These are phyloP conservation scores for Ceratocystis papillata DNA, from an alignment of 2,329 filamentous ascomycete species.

Conservation along the genomic window DNA sequence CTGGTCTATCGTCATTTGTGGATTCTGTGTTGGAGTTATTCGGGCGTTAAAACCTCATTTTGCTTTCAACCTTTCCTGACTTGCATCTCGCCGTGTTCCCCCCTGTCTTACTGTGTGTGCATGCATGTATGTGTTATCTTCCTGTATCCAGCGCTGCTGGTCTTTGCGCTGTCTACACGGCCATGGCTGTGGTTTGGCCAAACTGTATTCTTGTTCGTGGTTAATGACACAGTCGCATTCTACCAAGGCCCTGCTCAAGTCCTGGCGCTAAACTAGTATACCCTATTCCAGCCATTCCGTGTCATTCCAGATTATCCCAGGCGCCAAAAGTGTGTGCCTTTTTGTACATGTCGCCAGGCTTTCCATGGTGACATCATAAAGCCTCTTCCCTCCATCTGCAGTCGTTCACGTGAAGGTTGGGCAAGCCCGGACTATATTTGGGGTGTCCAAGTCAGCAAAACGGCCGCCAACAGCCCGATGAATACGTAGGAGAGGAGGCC, in stretches of 20 bases:
- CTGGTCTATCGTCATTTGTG: slow-evolving; percentile 9
- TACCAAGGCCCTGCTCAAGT: too few relatives aligned
- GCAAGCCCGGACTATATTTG: too few relatives aligned
- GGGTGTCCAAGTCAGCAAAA: too few relatives aligned
- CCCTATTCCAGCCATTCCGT: too few relatives aligned
- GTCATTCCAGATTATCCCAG: neutral
- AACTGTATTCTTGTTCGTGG: too few relatives aligned
- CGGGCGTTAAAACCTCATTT: slow-evolving; percentile 13
- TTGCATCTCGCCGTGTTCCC: neutral
- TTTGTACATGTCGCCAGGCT: too few relatives aligned
- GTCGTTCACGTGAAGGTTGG: too few relatives aligned
- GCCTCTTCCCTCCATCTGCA: neutral
- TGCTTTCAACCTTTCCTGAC: slow-evolving; percentile 12
- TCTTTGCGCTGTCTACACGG: too few relatives aligned
- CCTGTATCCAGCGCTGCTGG: neutral
- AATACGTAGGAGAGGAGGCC: too few relatives aligned
- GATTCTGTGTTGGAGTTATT: slow-evolving; percentile 13
- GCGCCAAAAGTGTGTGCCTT: neutral
- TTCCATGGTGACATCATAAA: neutral
- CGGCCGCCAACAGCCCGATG: too few relatives aligned
- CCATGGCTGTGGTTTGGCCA: neutral
- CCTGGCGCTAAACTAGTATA: too few relatives aligned
- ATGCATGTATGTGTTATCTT: neutral
- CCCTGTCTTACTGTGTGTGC: neutral
- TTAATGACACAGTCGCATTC: too few relatives aligned